Evolutionary conservation across 768 basidiomycete genomes (phyloP), one percentile per base, ranked within the genome.

Genomic region (Suillus spraguei): DNA sequence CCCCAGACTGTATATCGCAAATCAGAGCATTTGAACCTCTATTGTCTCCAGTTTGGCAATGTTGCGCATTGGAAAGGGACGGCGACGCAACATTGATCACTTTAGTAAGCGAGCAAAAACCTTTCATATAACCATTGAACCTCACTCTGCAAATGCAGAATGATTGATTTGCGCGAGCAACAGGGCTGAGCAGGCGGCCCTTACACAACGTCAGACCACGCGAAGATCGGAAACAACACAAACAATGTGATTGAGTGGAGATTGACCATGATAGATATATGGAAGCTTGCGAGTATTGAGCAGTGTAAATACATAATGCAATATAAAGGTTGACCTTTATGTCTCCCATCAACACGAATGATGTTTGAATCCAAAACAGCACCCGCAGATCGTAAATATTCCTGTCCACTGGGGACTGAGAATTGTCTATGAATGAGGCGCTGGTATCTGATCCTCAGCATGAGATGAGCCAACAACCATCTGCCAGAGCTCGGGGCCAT

Each of bases 401-500:
- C 10, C 11, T 58, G 39, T 41, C 17, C 5, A 41, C 28, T 56
- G 16, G 17, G 17, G 10, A 41, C 24, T 0, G 6, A 10, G 39
- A 41, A 58, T 20, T 6, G 28, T 28, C 38, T 42, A 41, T 38
- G 47, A 13, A 13, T 35, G 28, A 20, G 35, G 35, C 39, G 59
- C 60, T 59, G 44, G 16, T 39, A 64, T 22, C 3, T 22, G 2
- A 46, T 67, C 63, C 20, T 68, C 64, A 50, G 65, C 66, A 35
- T 65, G 63, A 20, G 70, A 59, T 5, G 36, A 60, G 36, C 72
- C 73, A 36, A 75, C 66, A 44, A 60, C 41, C 81, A 87, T 85
- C 36, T 84, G 81, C 84, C 87, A 90, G 36, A 92, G 80, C 71
- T 92, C 91, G 0, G 91, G 91, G 8, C 88, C 90, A 63, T 92